Conservation (phyloP, 257 asterid genomes). For the Dorcoceras hygrometricum region DNA sequence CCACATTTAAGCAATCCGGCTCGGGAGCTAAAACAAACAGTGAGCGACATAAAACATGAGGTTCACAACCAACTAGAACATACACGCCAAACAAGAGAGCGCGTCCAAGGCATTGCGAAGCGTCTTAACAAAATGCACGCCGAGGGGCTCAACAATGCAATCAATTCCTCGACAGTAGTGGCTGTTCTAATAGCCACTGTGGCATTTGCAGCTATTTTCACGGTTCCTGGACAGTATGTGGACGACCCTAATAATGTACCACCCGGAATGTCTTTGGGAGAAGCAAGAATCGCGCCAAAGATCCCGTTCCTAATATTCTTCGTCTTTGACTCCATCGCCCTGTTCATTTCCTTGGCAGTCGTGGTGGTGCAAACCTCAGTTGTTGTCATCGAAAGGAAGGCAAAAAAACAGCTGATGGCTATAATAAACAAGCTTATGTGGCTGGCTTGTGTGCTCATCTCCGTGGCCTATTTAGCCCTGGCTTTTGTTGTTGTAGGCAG, state of each 20-base stretch:
- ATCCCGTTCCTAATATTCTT: conserved; percentile 43
- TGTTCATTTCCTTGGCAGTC: conserved; percentile 53
- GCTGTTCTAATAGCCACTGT: conserved; percentile 56
- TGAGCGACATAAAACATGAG: conserved; percentile 59
- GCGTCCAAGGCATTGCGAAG: conserved; percentile 51
- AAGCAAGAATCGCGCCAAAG: conserved; percentile 43
- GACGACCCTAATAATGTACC: conserved; percentile 38
- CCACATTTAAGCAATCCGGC: conserved; percentile 33
- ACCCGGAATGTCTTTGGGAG: conserved; percentile 40
- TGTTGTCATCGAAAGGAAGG: conserved; percentile 55
- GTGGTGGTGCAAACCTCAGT: conserved; percentile 59
- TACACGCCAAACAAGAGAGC: conserved; percentile 48
- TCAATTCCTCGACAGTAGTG: conserved; percentile 55
- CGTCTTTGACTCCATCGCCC: conserved; percentile 45
- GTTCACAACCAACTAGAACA: conserved; percentile 55
- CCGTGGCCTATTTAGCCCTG: conserved; percentile 50
- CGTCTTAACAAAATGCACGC: conserved; percentile 54
- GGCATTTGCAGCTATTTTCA: conserved; percentile 57
- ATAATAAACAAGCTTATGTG: conserved; percentile 58
- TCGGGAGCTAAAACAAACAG: conserved; percentile 42
- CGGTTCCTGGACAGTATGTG: conserved; percentile 47
- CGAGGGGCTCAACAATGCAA: conserved; percentile 54
- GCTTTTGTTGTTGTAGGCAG: conserved; percentile 50
- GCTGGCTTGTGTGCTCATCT: conserved; percentile 51
- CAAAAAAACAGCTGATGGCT: conserved; percentile 58